Evolutionary conservation across 306 rosid genomes (phyloP), one percentile per base, ranked within the genome.

Genomic region (Hippophae gyantsensis): DNA sequence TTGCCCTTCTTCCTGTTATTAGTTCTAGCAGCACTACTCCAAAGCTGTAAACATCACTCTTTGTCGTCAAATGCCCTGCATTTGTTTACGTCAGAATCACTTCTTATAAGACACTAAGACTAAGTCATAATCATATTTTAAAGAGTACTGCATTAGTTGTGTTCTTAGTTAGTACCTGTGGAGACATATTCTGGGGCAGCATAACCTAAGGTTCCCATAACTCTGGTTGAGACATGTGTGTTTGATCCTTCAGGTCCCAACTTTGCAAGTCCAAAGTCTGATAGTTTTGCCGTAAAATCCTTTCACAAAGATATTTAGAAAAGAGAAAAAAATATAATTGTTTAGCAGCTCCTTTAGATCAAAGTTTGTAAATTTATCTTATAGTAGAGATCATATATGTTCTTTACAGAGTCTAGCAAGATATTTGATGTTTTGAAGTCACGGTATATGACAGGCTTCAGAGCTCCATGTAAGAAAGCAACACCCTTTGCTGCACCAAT

Each of bases 211-310:
- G 96, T 92, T 5, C 99, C 99, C 96, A 92, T 84, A 6, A 92
- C 99, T 76, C 96, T 78, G 26, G 99, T 88, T 23, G 99, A 72
- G 48, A 92, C 99, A 48, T 88, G 99, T 1, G 99, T 72, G 38
- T 92, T 82, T 52, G 99, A 88, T 55, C 99, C 99, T 65, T 88
- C 95, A 11, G 96, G 99, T 40, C 99, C 96, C 96, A 92, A 83
- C 74, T 80, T 88, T 48, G 99, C 99, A 14, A 92, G 87, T 70
- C 99, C 99, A 61, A 92, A 92, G 77, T 92, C 99, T 1, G 99
- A 92, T 57, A 92, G 70, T 72, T 92, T 88, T n/a, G 96, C 93
- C 10, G 84, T 83, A 60, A 90, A 90, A 57, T 87, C 95, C 98
- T 90, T 58, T 5, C 49, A 41, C 55, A 25, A 6, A 61, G 10